Conservation (phyloP, 371 early-diverging fungal species). For the Mortierella sp. region DNA sequence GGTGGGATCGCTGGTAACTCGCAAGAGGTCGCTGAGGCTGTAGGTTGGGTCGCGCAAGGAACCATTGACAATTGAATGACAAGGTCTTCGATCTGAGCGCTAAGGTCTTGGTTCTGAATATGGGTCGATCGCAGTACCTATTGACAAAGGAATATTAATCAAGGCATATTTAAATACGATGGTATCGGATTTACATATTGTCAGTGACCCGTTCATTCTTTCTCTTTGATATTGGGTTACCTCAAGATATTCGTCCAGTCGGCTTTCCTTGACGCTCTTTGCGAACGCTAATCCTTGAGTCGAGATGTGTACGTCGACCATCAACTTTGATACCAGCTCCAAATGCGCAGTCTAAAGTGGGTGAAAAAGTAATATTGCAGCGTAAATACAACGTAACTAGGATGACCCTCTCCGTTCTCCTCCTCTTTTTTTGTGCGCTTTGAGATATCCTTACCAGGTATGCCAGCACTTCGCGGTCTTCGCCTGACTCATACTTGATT, state of each 20-base stretch:
- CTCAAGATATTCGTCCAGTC: constrained; percentile 29
- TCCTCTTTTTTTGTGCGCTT: neutral
- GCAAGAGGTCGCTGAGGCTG: neutral
- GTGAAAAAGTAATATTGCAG: neutral
- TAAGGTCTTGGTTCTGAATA: constrained; percentile 30
- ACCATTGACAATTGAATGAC: constrained; percentile 33
- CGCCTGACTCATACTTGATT: constrained; percentile 40
- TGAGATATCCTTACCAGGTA: constrained; percentile 28
- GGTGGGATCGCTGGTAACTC: constrained; percentile 34
- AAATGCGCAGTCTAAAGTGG: constrained; percentile 40
- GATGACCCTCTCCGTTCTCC: neutral
- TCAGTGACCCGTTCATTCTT: neutral
- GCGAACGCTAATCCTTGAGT: constrained; percentile 31
- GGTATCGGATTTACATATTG: neutral
- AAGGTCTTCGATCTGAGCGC: constrained; percentile 49
- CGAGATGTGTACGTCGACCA: constrained; percentile 43
- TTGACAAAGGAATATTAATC: neutral
- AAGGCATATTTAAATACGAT: too few relatives aligned
- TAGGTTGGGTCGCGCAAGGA: constrained; percentile 17
- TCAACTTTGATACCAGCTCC: constrained; percentile 37
- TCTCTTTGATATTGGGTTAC: constrained; percentile 6
- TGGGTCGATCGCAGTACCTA: constrained; percentile 26
- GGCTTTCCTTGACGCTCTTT: constrained; percentile 27
- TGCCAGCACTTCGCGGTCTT: constrained; percentile 40
- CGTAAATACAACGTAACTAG: neutral